Base-by-base conservation (phyloP, 139 green algal species). In the Chlamydomonas sp. region DNA sequence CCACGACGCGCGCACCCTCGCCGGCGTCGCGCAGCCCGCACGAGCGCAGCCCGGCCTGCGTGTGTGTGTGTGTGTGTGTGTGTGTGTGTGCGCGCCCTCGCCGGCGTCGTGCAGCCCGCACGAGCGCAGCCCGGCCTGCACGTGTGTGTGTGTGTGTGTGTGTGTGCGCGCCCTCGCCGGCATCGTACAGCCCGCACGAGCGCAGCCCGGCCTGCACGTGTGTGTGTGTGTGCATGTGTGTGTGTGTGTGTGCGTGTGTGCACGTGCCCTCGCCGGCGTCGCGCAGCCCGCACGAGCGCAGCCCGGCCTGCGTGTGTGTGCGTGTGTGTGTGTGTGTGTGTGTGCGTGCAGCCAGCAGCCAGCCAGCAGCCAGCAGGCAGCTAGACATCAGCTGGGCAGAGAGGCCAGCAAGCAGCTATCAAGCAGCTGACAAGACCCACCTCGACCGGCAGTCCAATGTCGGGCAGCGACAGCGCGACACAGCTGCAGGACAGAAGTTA, bases 401-500 rank as follows among this genome's bases (percentile, higher is more conserved):
- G n/a, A n/a, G n/a, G n/a, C n/a, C n/a, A n/a, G n/a, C n/a, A n/a
- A n/a, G n/a, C n/a, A n/a, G n/a, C n/a, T n/a, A n/a, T n/a, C n/a
- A n/a, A n/a, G n/a, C n/a, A n/a, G n/a, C n/a, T n/a, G n/a, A n/a
- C n/a, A n/a, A 81, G 58, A 5, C 75, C 65, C 16, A 48, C 70
- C 65, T 82, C 76, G 50, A 82, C 68, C 3, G 68, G 39, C 5
- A 82, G 29, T 0, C 26, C 28, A n/a, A 64, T 5, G 30, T 77
- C 71, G 0, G 67, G 60, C 1, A 37, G 3, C 24, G 68, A 48
- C 20, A 81, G 61, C 31, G 37, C 63, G 20, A 81, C 70, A 5
- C n/a, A n/a, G n/a, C n/a, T n/a, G n/a, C n/a, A n/a, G n/a, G n/a
- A n/a, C n/a, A n/a, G n/a, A n/a, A n/a, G n/a, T n/a, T n/a, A n/a